Evolutionary conservation across 768 basidiomycete genomes (phyloP), one percentile per base, ranked within the genome.

Genomic region (Pulveroboletus sp.): DNA sequence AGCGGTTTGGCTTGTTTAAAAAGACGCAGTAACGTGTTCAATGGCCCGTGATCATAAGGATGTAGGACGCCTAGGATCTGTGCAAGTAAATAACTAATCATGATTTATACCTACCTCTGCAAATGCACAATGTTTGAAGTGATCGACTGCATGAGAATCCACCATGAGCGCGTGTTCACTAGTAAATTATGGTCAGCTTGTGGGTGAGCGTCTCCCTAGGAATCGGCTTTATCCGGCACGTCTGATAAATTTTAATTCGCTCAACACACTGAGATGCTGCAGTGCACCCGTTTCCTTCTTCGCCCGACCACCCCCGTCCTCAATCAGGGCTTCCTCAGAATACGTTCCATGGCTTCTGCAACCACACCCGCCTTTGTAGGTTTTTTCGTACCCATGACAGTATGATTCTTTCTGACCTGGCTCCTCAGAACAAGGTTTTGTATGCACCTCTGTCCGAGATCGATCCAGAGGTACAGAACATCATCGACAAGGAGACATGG

Each of bases 401-500:
- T 29, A 10, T 12, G 11, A 4, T 14, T 16, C 20, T 39, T 20
- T 40, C 43, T 46, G 24, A 58, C 17, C 36, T 43, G 4, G 32
- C 25, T 39, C 11, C n/a, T n/a, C 61, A 98, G 95, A 99, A 98
- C 85, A 87, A 87, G 71, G 76, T 81, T 39, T 80, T 99, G 58
- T 98, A 98, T 73, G 74, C 81, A 41, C 82, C 94, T 55, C 79
- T 99, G 43, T 78, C 88, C 11, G 85, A 98, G 77, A 81, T 84
- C 65, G 95, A 98, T 73, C 94, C 95, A 51, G 91, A 89, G 68
- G 84, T 99, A 65, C 82, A 93, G 72, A 92, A 94, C 69, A 91
- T 99, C 77, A 90, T 99, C 74, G 94, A 98, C 77, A 92, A 91
- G 76, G 93, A 98, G 78, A 95, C 91, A 72, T 98, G 94, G 94